Conservation (phyloP, 495 filamentous ascomycete species). For the Penicillium riverlandense region DNA sequence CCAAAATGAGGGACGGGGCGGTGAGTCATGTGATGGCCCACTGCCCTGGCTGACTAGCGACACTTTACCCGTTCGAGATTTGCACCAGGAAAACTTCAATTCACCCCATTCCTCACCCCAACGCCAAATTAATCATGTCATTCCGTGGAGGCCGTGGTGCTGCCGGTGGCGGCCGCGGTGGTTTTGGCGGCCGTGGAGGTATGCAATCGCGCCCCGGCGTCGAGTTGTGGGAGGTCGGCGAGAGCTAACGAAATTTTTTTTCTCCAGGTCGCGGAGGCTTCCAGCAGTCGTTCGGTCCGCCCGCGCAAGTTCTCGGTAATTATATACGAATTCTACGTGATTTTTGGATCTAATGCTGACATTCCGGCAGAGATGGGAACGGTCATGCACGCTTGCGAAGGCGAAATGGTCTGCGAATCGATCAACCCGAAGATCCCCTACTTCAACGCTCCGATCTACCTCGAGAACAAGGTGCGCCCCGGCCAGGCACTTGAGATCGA, state of each 20-base stretch:
- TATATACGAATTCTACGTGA: slow-evolving; percentile 1
- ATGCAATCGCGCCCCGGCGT: slow-evolving; percentile 8
- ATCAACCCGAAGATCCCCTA: slow-evolving; percentile 94
- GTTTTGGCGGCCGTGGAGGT: slow-evolving; percentile 40
- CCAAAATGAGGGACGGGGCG: slow-evolving; percentile 23
- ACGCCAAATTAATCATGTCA: slow-evolving; percentile 39
- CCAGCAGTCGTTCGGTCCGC: slow-evolving; percentile 58
- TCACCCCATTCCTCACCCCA: slow-evolving; percentile 21
- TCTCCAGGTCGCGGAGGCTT: slow-evolving; percentile 54
- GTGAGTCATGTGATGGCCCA: slow-evolving; percentile 34
- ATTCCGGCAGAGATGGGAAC: slow-evolving; percentile 69
- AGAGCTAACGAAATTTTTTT: slow-evolving; percentile 36
- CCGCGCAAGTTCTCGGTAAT: slow-evolving; percentile 58
- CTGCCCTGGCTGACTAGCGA: slow-evolving; percentile 38
- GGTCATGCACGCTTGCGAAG: slow-evolving; percentile 90
- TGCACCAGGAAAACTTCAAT: slow-evolving; percentile 45
- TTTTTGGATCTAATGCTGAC: slow-evolving; percentile 13
- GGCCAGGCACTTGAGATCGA: not conserved
- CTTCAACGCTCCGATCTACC: slow-evolving; percentile 97
- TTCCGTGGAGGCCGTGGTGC: slow-evolving; percentile 43
- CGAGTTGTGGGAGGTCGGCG: slow-evolving; percentile 1
- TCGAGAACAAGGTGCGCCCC: slow-evolving; percentile 82
- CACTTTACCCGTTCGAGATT: slow-evolving; percentile 42
- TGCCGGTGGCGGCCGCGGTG: slow-evolving; percentile 45
- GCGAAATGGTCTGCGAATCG: slow-evolving; percentile 92